Evolutionary conservation across 305 asterid species (phyloP).

Genomic region (Solanum chacoense): DNA sequence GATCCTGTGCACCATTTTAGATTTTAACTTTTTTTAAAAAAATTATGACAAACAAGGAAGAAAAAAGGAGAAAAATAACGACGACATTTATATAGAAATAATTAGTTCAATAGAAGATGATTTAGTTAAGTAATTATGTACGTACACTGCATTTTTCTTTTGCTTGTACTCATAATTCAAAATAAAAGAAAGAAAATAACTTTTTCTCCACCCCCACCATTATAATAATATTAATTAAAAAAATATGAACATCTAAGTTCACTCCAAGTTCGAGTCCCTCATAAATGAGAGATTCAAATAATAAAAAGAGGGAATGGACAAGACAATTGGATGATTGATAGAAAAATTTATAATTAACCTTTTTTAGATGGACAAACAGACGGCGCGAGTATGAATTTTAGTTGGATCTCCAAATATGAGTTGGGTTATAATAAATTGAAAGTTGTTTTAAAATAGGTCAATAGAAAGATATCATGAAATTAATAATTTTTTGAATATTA

Average conservation of each 20-base stretch:
- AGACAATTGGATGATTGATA: neutral
- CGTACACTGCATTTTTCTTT: neutral
- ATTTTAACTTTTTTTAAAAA: too few species aligned
- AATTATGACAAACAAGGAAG: neutral
- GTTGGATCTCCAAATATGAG: neutral
- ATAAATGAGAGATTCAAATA: neutral
- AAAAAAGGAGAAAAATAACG: neutral
- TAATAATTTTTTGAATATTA: too few species aligned
- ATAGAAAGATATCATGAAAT: neutral
- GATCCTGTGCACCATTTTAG: neutral
- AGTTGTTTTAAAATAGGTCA: neutral
- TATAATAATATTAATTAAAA: too few species aligned
- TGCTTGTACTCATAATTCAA: neutral
- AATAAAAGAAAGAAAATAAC: neutral
- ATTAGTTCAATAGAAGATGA: neutral
- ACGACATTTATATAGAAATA: neutral
- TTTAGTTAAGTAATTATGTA: neutral
- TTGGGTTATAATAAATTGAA: too few species aligned
- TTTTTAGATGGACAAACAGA: neutral
- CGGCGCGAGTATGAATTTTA: neutral
- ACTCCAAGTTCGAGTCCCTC: neutral
- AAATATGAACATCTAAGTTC: neutral
- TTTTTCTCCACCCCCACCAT: neutral
- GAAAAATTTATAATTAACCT: neutral
- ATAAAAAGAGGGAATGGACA: neutral